phyloP scores from a whole-genome alignment of 345 rosid species.

The Melastoma malabathricum region DNA sequence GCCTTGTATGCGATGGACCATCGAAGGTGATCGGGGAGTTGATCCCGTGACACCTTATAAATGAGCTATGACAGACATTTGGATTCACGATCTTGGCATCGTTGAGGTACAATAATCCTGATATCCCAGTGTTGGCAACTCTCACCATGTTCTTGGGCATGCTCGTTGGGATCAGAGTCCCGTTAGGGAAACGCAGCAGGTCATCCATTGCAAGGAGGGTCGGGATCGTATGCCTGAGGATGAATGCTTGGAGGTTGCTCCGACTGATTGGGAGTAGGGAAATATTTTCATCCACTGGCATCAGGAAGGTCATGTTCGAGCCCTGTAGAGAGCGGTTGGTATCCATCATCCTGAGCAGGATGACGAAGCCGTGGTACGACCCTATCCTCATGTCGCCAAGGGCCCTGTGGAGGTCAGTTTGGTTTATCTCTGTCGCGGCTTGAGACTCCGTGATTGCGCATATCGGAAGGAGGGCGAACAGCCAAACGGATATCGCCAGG shows the following conservation, averaged over 20 bases:
- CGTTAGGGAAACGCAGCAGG: constrained; percentile 21
- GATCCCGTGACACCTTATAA: constrained; percentile 26
- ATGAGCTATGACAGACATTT: constrained; percentile 20
- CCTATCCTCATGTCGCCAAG: constrained; percentile 21
- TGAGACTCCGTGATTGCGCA: constrained; percentile 10
- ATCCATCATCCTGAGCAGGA: constrained; percentile 23
- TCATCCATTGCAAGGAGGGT: constrained; percentile 10
- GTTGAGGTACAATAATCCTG: constrained; percentile 14
- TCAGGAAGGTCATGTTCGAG: constrained; percentile 18
- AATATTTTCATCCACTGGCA: constrained; percentile 19
- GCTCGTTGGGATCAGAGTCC: constrained; percentile 21
- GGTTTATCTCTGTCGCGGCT: constrained; percentile 9
- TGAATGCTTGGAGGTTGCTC: constrained; percentile 13
- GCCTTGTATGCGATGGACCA: no score
- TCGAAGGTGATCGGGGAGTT: constrained; percentile 10
- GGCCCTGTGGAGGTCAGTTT: constrained; percentile 19
- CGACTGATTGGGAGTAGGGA: constrained; percentile 9
- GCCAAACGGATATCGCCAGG: constrained; percentile 5
- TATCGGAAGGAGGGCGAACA: constrained; percentile 15
- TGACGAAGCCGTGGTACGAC: constrained; percentile 29
- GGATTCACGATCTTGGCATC: constrained; percentile 25
- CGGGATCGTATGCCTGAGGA: constrained; percentile 26
- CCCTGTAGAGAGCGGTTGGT: constrained; percentile 3
- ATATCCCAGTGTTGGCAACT: constrained; percentile 11
- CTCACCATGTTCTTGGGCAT: constrained; percentile 15